phyloP scores from a whole-genome alignment of 2,329 filamentous ascomycete genomes.

The Eutypella sp. region DNA sequence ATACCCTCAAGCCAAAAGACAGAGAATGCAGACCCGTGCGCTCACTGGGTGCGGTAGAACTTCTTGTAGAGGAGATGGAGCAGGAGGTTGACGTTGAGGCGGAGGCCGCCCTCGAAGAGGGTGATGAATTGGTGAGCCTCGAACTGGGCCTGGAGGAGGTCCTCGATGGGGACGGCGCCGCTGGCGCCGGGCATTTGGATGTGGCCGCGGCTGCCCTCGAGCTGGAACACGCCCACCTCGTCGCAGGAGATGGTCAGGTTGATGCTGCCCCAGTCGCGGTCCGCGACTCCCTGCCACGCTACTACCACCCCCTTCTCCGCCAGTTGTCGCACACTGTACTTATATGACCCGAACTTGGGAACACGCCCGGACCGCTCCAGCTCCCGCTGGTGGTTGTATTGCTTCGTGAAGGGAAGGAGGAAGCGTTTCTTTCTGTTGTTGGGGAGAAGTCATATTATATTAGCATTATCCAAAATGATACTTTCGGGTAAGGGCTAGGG shows the following conservation, averaged over 20 bases:
- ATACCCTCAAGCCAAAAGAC: not conserved
- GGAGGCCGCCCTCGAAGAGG: constrained; percentile 78
- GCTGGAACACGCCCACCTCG: constrained; percentile 86
- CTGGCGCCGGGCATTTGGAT: constrained; percentile 96
- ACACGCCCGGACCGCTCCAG: constrained; percentile 87
- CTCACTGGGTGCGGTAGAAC: constrained; percentile 75
- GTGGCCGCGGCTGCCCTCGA: constrained; percentile 85
- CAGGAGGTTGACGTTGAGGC: constrained; percentile 93
- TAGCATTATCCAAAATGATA: no score
- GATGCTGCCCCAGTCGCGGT: constrained; percentile 83
- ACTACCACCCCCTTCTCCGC: constrained; percentile 93
- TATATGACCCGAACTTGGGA: constrained; percentile 96
- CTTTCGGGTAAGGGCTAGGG: no score
- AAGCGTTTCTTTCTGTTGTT: constrained; percentile 74
- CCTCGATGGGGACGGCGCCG: constrained; percentile 83
- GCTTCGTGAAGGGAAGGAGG: constrained; percentile 92
- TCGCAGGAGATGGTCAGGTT: constrained; percentile 94
- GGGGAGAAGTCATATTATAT: constrained; percentile 14
- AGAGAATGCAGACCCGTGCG: no score
- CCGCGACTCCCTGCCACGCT: constrained; percentile 77
- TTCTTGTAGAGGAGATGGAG: constrained; percentile 98
- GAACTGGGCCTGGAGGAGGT: constrained; percentile 92
- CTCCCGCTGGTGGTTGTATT: constrained; percentile 97
- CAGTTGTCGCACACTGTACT: constrained; percentile 86
- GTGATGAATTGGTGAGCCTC: constrained; percentile 96